A percentile compares a stretch with the other conserved stretches of the same genome.
phyloP scores from a whole-genome alignment of 2,329 filamentous ascomycete species.

The Penicillium sp. region DNA sequence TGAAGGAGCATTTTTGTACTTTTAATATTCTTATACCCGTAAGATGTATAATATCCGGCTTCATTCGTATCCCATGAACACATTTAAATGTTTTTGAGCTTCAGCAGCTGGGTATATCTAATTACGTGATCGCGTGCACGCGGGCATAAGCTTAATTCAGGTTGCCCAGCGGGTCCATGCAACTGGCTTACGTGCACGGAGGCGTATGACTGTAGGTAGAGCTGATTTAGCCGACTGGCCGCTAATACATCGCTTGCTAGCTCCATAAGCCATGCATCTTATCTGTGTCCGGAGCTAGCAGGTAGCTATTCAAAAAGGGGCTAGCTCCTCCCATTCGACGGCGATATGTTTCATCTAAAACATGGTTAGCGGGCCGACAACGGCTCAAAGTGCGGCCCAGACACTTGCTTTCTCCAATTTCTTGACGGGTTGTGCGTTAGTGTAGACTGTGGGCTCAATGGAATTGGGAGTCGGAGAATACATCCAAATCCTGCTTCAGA shows the following conservation, averaged over 20 bases:
- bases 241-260: background rate
- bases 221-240: constrained; percentile 2
- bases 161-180: background rate
- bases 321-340: constrained; percentile 5
- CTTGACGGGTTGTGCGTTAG: background rate
- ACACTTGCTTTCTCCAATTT: background rate
- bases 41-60: no score
- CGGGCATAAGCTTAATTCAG: constrained; percentile 9
- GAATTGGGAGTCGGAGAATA: background rate
- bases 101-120: no score
- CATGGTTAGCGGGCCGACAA: constrained; percentile 8
- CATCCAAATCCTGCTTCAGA: background rate
- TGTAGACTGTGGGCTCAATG: background rate
- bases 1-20: no score
- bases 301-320: constrained; percentile 3
- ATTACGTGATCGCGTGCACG: background rate
- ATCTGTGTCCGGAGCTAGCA: constrained; percentile 1
- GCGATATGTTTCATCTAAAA: constrained; percentile 15
- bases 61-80: no score
- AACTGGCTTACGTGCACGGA: background rate
- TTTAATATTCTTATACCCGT: no score
- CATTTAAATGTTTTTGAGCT: no score
- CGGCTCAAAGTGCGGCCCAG: background rate
- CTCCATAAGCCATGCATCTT: background rate
- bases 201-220: background rate